Evolutionary conservation across 75 land plant genomes (phyloP).

Genomic region (Selaginella tamariscina): DNA sequence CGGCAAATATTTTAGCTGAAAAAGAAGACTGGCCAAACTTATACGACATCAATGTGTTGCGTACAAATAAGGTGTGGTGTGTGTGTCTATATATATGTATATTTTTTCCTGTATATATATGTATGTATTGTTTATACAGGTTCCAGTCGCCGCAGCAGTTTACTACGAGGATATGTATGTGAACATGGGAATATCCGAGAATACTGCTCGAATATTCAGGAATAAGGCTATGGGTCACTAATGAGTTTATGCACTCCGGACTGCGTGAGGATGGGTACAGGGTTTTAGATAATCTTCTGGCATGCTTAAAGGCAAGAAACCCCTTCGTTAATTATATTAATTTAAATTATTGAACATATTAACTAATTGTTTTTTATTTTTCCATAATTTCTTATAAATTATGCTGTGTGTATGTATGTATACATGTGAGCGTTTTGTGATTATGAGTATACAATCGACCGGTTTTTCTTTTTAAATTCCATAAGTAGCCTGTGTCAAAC

Average conservation of each 20-base stretch:
- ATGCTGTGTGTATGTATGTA: too few relatives aligned
- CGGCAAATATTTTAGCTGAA: constrained; percentile 68
- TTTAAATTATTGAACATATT: background rate
- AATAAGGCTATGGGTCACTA: constrained; percentile 79
- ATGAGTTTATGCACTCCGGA: constrained; percentile 93
- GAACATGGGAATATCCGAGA: constrained; percentile 50
- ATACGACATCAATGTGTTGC: constrained; percentile 42
- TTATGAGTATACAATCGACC: too few relatives aligned
- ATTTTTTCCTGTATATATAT: too few relatives aligned
- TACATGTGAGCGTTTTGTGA: too few relatives aligned
- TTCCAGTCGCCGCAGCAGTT: constrained; percentile 96
- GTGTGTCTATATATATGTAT: too few relatives aligned
- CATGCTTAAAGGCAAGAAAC: constrained; percentile 66
- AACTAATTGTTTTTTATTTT: background rate
- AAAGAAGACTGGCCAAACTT: constrained; percentile 80
- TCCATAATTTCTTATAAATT: too few relatives aligned
- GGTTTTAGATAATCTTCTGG: constrained; percentile 67
- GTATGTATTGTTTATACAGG: constrained; percentile 31
- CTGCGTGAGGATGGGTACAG: constrained; percentile 63
- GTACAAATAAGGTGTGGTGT: constrained; percentile 56
- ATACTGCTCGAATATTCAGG: constrained; percentile 68
- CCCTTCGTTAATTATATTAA: constrained; percentile 17
- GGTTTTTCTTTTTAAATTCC: too few relatives aligned
- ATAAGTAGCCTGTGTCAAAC: too few relatives aligned
- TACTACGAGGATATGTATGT: constrained; percentile 98